Base-by-base conservation (phyloP, 2,329 filamentous ascomycete genomes). In the Rutstroemia sydowiana region DNA sequence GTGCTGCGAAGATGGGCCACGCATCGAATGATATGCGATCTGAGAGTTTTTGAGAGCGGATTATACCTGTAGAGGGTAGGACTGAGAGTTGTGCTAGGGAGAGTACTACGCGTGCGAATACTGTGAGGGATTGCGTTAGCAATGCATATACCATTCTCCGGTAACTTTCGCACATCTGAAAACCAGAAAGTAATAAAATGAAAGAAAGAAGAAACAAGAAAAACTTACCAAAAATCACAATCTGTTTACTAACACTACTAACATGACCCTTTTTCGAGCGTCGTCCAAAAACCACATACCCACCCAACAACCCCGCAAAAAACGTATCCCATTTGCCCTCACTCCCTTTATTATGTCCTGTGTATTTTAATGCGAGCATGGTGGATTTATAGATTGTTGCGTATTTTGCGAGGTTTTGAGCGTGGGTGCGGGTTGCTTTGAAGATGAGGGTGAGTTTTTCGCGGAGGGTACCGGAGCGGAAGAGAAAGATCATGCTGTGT, bases 1-100 rank as follows among this genome's bases (percentile, higher is more conserved):
- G 64, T 61, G 85, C 87, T 39, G 93, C 92, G 71, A 98, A 98
- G 2, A 85, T 85, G 1, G 92, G 89, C 92, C 93, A 98, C 51
- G 88, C 88, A 65, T 92, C 85, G 66, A 81, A 68, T 63, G 74
- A 78, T 62, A 89, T 81, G 34, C 59, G 56, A 44, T 64, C 61
- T 52, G 69, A 55, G 65, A 66, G 68, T 68, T 73, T 63, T 72
- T 59, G 56, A 69, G 60, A 67, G 78, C 73, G 54, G 65, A 67
- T 57, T 73, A 83, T 46, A 72, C 53, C 83, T 63, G 49, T 64
- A 40, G 74, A 74, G 2, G 79, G 79, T 69, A 88, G 84, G 57
- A 97, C 82, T 52, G 87, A 81, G 53, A 97, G 73, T 65, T 89
- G 88, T 30, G 91, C 93, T 21, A 95, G 72, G 8, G 88, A 88